These are phyloP conservation scores for Colletotrichum lini DNA, from an alignment of 2,329 filamentous ascomycete species.

Conservation along the genomic window DNA sequence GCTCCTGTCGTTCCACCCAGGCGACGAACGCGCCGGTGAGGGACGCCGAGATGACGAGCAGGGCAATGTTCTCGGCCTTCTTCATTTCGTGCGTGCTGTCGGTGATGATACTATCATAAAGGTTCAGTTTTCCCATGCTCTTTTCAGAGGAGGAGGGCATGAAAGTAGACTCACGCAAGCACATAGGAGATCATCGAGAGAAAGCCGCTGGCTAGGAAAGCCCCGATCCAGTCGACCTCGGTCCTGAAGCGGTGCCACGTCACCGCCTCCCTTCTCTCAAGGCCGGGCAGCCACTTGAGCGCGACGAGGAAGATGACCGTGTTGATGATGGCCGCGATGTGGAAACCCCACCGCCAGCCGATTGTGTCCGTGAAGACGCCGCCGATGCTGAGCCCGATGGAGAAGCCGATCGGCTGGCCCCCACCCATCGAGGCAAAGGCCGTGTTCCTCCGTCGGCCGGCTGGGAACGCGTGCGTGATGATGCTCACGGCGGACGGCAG, in stretches of 20 bases:
- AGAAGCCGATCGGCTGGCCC: conserved; percentile 41
- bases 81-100: conserved; percentile 49
- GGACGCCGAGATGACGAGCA: conserved; percentile 59
- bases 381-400: conserved; percentile 36
- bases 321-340: conserved; percentile 46
- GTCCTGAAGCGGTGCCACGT: conserved; percentile 39
- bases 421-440: conserved; percentile 47
- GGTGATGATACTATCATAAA: conserved; percentile 22
- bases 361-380: conserved; percentile 40
- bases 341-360: conserved; percentile 39
- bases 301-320: conserved; percentile 58
- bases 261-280: conserved; percentile 58
- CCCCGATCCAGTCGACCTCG: conserved; percentile 40
- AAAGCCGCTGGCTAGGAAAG: conserved; percentile 26
- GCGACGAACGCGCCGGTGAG: conserved; percentile 64
- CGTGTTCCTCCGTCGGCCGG: conserved; percentile 49
- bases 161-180: conserved; percentile 54
- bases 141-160: no score
- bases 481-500: conserved; percentile 41
- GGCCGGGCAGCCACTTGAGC: conserved; percentile 57
- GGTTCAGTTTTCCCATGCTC: background rate
- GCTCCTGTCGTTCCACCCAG: conserved; percentile 69
- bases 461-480: conserved; percentile 35
- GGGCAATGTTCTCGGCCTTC: conserved; percentile 57
- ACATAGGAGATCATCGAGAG: conserved; percentile 38